These are phyloP conservation scores for Syzygium malaccense DNA, from an alignment of 441 rosid species.

Conservation along the genomic window DNA sequence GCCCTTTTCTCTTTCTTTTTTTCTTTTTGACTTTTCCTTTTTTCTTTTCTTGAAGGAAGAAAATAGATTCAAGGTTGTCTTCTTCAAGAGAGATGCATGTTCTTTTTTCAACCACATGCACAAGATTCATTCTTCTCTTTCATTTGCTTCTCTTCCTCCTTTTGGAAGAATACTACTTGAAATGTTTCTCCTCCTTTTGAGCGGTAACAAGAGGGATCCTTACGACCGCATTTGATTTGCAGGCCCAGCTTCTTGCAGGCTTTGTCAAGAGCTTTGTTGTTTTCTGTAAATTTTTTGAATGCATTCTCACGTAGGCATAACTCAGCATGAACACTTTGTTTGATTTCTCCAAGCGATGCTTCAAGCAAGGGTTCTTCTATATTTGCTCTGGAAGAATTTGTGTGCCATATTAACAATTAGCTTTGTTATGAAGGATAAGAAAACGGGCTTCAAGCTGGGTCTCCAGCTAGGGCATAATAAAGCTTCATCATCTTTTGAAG, in stretches of 20 bases:
- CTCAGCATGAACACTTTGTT: background rate
- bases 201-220: no score
- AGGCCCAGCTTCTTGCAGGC: no score
- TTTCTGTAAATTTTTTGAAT: background rate
- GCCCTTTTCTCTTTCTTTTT: no score
- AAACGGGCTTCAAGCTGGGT: background rate
- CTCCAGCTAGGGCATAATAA: background rate
- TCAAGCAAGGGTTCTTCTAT: background rate
- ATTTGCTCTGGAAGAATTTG: background rate
- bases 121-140: background rate
- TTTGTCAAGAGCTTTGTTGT: background rate
- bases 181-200: background rate
- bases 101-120: background rate
- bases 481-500: background rate
- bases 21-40: no score
- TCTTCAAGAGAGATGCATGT: background rate
- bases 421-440: background rate
- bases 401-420: background rate
- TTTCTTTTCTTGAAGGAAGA: background rate
- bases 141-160: background rate
- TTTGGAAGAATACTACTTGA: background rate
- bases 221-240: no score
- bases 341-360: background rate
- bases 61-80: background rate
- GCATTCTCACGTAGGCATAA: background rate